Evolutionary conservation across 345 rosid species (phyloP), one percentile per base, ranked within the genome.

Genomic region (Eucalyptus pauciflora): DNA sequence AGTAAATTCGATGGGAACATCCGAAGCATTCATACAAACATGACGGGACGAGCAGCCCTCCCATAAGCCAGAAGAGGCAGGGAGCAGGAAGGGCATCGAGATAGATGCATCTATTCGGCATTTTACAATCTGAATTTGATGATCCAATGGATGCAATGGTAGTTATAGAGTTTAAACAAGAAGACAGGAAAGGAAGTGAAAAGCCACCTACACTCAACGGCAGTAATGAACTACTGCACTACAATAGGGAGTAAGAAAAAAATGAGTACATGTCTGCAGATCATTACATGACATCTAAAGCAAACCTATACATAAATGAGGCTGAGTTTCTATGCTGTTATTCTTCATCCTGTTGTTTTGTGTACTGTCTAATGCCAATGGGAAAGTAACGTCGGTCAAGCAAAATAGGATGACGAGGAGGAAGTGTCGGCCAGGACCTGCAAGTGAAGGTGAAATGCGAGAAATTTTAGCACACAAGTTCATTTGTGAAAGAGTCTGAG

Each of bases 351-450:
- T 48, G 14, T 48, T 37, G 81, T 69, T 16, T 69, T 76, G 58
- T 64, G 13, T 20, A 69, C 89, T 15, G 81, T 80, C 62, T 50
- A 81, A 22, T 80, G 43, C 88, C 51, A 60, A 87, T 17, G 13
- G 27, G 41, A 50, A 17, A 20, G 85, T 20, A 76, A 76, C 24
- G 15, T 76, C 29, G 80, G 81, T 97, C 97, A 98, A 90, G 99
- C 98, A 76, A 98, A 98, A 90, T 97, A 98, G 7, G 99, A 98
- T 2, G 99, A 96, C 1, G 99, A 97, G 1, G 99, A 97, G 16
- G 98, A 95, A 37, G 99, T 97, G 92, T 98, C 99, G 4, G 99
- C 98, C 92, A 98, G 94, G 90, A 98, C 93, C 99, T 98, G 99
- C 92, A 93, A 33, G 56, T 80, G 22, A 52, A 58, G 91, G 67